These are phyloP conservation scores for Galerina marginata DNA, from an alignment of 768 basidiomycete genomes.

Conservation along the genomic window DNA sequence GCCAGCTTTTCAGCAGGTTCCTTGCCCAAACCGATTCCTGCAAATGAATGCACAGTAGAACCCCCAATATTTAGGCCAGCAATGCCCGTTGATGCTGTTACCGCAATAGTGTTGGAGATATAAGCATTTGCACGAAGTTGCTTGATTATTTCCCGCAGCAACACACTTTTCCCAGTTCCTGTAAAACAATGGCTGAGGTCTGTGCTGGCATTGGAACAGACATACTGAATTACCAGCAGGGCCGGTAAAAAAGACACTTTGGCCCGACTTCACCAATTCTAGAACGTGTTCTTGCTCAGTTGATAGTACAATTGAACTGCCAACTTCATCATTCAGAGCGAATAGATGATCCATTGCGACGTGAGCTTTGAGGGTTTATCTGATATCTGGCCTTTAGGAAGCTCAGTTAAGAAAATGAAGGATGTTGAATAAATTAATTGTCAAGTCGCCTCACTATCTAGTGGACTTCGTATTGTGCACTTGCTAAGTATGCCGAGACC, in stretches of 20 bases:
- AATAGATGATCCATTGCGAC: background rate
- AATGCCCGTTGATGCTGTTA: slow-evolving; percentile 71
- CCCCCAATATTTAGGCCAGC: slow-evolving; percentile 78
- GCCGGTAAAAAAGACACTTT: slow-evolving; percentile 78
- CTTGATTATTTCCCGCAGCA: slow-evolving; percentile 67
- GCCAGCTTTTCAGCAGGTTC: slow-evolving; percentile 49
- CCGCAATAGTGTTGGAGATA: slow-evolving; percentile 40
- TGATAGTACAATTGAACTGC: slow-evolving; percentile 30
- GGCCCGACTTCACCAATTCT: slow-evolving; percentile 51
- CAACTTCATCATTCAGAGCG: background rate
- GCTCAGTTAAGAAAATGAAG: too few relatives aligned
- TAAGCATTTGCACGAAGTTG: slow-evolving; percentile 30
- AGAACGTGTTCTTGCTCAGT: slow-evolving; percentile 48
- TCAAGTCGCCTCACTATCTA: too few relatives aligned
- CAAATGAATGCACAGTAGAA: slow-evolving; percentile 68
- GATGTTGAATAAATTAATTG: too few relatives aligned
- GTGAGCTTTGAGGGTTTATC: too few relatives aligned
- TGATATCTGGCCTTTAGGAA: too few relatives aligned
- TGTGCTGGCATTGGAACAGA: background rate
- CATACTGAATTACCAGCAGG: slow-evolving; percentile 56
- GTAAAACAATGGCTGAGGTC: background rate
- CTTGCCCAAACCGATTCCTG: slow-evolving; percentile 67
- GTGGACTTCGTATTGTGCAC: too few relatives aligned
- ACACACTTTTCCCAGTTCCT: slow-evolving; percentile 77
- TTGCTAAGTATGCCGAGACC: too few relatives aligned